Evolutionary conservation across 179 eudicot species (phyloP), one percentile per base, ranked within the genome.

Genomic region (Beta macrorhiza): DNA sequence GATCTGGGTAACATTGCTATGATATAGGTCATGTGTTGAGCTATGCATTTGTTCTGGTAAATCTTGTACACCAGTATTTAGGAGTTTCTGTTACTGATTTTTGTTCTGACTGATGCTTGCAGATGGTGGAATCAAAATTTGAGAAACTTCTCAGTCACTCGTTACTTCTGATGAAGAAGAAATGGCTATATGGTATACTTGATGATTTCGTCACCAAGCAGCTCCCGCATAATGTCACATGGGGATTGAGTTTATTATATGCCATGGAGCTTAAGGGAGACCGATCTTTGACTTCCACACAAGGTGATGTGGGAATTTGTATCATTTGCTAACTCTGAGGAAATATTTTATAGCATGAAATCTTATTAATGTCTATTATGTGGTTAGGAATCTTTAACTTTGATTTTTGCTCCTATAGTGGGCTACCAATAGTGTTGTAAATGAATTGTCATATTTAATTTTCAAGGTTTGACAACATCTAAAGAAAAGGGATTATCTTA

Each of bases 141-240:
- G 79, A 85, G 82, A 91, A 89, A 77, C 96, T 94, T 83, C 90
- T 94, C 63, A 72, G 80, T 83, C 99, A 93, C 86, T 92, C 97
- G n/a, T 76, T 83, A 80, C 65, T 89, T 78, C 91, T 93, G 62
- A 86, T 93, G 68, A 92, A 82, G 88, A 93, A 90, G 90, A 95
- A 89, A 87, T 95, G 99, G 99, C 62, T 90, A 49, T 95, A 90
- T 85, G 97, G 98, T 53, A 86, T 90, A 82, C 82, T 95, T 51
- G 98, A 95, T 78, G 98, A 93, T 85, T 94, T 93, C 72, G 87
- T 91, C 72, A 94, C 98, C 25, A 94, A 93, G 87, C 98, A 95
- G 84, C 97, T 93, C 72, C 99, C 99, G 6, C 97, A 95, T 84
- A 95, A 95, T 87, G 99, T 95, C 83, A 95, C 99, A 13, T 95